Conservation (phyloP, 805 yeast species). For the Saccharomycopsis fermentans region DNA sequence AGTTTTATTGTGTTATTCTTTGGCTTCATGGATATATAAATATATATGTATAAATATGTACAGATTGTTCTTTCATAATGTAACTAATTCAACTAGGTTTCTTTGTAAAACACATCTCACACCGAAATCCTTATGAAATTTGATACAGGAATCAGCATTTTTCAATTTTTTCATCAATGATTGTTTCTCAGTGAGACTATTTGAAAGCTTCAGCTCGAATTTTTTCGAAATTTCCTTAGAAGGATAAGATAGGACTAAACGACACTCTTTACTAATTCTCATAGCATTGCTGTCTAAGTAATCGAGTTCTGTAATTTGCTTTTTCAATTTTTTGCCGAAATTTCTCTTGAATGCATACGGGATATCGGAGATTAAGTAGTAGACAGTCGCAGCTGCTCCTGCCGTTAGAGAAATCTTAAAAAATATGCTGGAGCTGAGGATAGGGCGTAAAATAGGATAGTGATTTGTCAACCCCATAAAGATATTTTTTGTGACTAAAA, state of each 20-base stretch:
- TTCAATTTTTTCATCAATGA: conserved; percentile 41
- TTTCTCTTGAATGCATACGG: conserved; percentile 86
- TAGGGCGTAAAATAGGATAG: neutral
- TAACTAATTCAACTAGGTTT: conserved; percentile 27
- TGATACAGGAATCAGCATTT: conserved; percentile 45
- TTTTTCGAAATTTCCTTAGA: conserved; percentile 68
- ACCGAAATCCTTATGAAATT: conserved; percentile 43
- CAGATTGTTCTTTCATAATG: conserved; percentile 9
- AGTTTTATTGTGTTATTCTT: no score
- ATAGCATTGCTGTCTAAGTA: conserved; percentile 71
- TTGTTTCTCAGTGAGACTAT: conserved; percentile 46
- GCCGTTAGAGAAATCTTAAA: conserved; percentile 32
- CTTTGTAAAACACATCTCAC: conserved; percentile 36
- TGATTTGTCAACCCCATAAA: conserved; percentile 26
- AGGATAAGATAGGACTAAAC: conserved; percentile 73
- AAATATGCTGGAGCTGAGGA: conserved; percentile 12
- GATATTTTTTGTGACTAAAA: conserved; percentile 17
- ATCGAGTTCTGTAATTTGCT: conserved; percentile 54
- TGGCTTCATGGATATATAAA: no score
- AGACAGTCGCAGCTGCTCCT: conserved; percentile 35
- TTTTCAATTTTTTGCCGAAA: conserved; percentile 59
- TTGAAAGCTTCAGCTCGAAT: conserved; percentile 57
- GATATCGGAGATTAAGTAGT: conserved; percentile 65
- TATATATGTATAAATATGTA: neutral
- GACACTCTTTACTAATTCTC: conserved; percentile 71